Conservation (phyloP, 306 rosid species). For the Cucumis cinereus region DNA sequence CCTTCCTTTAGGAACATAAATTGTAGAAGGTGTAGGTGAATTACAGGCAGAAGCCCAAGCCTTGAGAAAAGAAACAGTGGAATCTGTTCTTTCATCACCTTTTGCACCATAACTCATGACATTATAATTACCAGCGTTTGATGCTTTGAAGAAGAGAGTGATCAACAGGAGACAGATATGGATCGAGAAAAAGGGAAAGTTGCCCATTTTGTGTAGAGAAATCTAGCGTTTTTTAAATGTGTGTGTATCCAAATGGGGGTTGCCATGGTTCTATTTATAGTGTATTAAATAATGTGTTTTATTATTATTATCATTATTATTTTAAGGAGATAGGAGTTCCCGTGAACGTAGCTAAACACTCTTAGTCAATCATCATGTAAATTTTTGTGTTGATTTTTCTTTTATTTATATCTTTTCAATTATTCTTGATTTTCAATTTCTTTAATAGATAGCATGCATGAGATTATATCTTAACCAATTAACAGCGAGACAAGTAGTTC, state of each 20-base stretch:
- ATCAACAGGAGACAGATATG: not conserved
- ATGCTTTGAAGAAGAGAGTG: not conserved
- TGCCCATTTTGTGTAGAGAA: not conserved
- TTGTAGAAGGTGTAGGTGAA: conserved; percentile 9
- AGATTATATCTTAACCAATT: too few relatives aligned
- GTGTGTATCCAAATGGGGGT: not conserved
- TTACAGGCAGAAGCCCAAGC: conserved; percentile 48
- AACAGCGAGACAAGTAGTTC: too few relatives aligned
- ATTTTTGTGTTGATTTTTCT: too few relatives aligned
- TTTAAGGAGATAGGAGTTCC: too few relatives aligned
- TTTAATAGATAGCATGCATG: too few relatives aligned
- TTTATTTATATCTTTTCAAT: too few relatives aligned
- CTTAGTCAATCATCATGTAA: too few relatives aligned
- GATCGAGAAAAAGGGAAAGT: not conserved
- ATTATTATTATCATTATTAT: too few relatives aligned
- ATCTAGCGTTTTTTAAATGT: not conserved
- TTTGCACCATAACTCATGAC: conserved; percentile 49
- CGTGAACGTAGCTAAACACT: too few relatives aligned
- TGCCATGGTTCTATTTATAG: not conserved
- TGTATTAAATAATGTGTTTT: too few relatives aligned
- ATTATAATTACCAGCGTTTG: conserved; percentile 12
- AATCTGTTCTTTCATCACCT: conserved; percentile 38
- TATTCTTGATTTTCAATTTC: too few relatives aligned
- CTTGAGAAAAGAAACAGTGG: conserved; percentile 24
- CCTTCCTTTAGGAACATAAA: conserved; percentile 52